Percentiles rank a stretch among this genome's conserved stretches.
phyloP scores from a whole-genome alignment of 2,329 filamentous ascomycete species.

The Botrytis deweyae region DNA sequence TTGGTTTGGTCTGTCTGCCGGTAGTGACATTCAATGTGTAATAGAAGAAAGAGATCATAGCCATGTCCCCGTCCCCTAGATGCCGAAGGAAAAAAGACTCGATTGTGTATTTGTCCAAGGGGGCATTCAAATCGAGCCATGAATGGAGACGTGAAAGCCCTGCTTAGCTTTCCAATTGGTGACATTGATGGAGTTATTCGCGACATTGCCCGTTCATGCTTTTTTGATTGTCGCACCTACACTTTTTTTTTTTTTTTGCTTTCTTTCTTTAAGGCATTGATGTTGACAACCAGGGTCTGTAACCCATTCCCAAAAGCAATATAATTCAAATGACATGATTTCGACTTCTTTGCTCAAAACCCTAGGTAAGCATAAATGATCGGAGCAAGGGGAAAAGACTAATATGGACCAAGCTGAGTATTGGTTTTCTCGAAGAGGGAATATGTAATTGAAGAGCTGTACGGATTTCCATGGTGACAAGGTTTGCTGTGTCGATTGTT shows the following conservation, averaged over 20 bases:
- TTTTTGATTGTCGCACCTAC: neutral
- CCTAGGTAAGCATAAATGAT: slow-evolving; percentile 9
- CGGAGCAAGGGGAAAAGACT: neutral
- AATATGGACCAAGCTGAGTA: slow-evolving; percentile 10
- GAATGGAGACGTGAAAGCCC: neutral
- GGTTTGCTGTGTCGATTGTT: slow-evolving; percentile 6
- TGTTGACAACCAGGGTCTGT: slow-evolving; percentile 14
- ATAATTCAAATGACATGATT: neutral
- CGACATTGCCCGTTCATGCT: slow-evolving; percentile 29
- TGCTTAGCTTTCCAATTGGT: neutral
- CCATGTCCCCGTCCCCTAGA: neutral
- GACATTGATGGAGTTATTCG: slow-evolving; percentile 12
- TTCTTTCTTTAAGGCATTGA: slow-evolving; percentile 23
- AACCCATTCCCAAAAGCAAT: slow-evolving; percentile 12
- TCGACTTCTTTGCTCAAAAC: neutral
- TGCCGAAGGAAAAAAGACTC: neutral
- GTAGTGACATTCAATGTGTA: neutral
- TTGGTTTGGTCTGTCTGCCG: neutral
- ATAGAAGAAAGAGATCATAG: neutral
- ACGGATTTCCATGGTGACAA: neutral
- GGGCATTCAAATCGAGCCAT: neutral
- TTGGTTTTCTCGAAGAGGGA: neutral
- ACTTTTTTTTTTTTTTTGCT: neutral
- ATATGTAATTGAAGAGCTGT: neutral
- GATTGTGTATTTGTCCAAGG: neutral